Base-by-base conservation (phyloP, 768 basidiomycete genomes). In the Mycena rebaudengoi region DNA sequence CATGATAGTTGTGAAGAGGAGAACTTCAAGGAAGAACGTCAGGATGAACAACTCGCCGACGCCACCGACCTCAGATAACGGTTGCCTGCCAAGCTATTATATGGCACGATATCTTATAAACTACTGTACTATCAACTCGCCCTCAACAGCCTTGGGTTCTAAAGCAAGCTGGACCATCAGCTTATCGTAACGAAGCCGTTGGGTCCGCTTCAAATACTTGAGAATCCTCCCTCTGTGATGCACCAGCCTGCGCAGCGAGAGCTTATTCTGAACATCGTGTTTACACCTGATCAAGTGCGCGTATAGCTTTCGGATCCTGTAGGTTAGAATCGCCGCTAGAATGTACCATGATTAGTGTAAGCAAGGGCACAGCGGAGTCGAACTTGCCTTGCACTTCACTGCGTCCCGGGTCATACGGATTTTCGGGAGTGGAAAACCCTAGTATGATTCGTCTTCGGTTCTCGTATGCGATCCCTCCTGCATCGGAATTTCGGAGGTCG, bases 401-500 rank as follows among this genome's bases (percentile, higher is more conserved):
- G 40, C 91, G 82, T 40, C 96, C 96, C 0, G 95, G 82, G 74
- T 96, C 92, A 61, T 84, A 87, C 23, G 84, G 84, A 66, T 86
- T 90, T 51, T 82, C 82, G 0, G 85, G 82, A 7, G 83, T 80
- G 1, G 96, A 97, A 78, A 99, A 98, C 28, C 86, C 88, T 14
- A 78, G 78, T 28, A 98, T 82, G 64, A 96, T 91, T 64, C 95
- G 83, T 72, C 87, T 82, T 62, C 92, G 83, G 75, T 98, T 98
- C 78, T 95, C 94, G 70, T 85, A 93, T 51, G 92, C 87, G 64
- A 98, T 88, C n/a, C 94, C 95, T 29, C 78, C 81, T 28, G 94
- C 92, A 68, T 91, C 93, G 18, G 97, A 91, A 71, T 99, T 98
- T 65, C 90, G 82, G 69, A 99, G 77, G 78, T 98, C 95, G 21